Evolutionary conservation across 1,284 basidiomycete genomes (phyloP).

Genomic region (Ustilago cynodontis): DNA sequence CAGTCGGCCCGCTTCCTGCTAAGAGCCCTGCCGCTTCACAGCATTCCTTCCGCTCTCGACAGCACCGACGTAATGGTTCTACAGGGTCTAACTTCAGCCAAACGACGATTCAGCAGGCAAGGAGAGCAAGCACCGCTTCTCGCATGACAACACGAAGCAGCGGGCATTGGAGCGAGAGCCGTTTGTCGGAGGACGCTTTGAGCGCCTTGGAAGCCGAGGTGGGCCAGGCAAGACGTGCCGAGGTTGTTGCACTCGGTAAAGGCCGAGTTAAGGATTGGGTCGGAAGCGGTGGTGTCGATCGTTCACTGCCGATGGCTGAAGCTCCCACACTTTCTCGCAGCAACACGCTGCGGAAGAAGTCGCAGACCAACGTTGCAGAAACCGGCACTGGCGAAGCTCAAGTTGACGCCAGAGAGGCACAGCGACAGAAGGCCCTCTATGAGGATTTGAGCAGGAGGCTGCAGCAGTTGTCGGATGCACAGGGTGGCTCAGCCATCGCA

Average conservation of each 20-base stretch:
- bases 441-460: conserved; percentile 23
- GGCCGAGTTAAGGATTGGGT: conserved; percentile 55
- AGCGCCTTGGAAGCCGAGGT: conserved; percentile 54
- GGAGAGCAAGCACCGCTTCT: conserved; percentile 35
- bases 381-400: neutral
- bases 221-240: conserved; percentile 43
- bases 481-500: conserved; percentile 1
- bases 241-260: conserved; percentile 49
- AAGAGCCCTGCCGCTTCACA: conserved; percentile 30
- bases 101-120: conserved; percentile 23
- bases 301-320: conserved; percentile 20
- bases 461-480: conserved; percentile 26
- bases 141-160: conserved; percentile 42
- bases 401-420: conserved; percentile 16
- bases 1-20: conserved; percentile 26
- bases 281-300: conserved; percentile 20
- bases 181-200: conserved; percentile 41
- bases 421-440: conserved; percentile 29
- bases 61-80: conserved; percentile 29
- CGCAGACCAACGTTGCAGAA: neutral
- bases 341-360: conserved; percentile 35
- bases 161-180: conserved; percentile 44
- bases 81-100: conserved; percentile 21
- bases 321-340: conserved; percentile 44
- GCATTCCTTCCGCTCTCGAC: conserved; percentile 20